phyloP scores from a whole-genome alignment of 805 yeast genomes.

The Wickerhamiella alocasiicola region DNA sequence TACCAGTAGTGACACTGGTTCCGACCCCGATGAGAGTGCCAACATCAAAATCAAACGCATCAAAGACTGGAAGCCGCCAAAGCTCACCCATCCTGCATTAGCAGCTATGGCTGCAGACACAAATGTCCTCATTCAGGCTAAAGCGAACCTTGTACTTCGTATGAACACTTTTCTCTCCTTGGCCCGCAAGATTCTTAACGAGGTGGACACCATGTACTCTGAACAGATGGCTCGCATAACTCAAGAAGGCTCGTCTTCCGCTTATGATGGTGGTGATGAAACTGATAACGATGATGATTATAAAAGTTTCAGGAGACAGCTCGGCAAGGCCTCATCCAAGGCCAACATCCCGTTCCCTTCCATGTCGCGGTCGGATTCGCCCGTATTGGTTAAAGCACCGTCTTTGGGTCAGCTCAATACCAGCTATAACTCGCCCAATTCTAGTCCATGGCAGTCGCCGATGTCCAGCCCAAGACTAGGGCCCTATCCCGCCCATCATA shows the following conservation, averaged over 20 bases:
- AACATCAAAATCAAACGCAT: neutral
- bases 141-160: conserved; percentile 7
- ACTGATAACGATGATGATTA: conserved; percentile 1
- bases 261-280: neutral
- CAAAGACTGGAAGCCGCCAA: conserved; percentile 7
- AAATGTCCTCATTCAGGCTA: conserved; percentile 1
- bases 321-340: neutral
- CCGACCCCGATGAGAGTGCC: neutral
- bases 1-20: neutral
- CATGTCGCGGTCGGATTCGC: neutral
- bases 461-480: conserved; percentile 8
- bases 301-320: neutral
- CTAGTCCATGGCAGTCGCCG: conserved; percentile 12
- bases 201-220: conserved; percentile 9
- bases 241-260: neutral
- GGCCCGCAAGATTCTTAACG: conserved; percentile 1
- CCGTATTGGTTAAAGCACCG: neutral
- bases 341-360: neutral
- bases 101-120: conserved; percentile 9
- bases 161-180: conserved; percentile 8
- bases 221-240: conserved; percentile 7
- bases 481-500: conserved; percentile 3
- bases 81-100: neutral
- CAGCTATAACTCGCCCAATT: neutral
- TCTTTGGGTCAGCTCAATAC: neutral